Percentiles rank a stretch among this genome's conserved stretches.
Conservation (phyloP, 2,329 filamentous ascomycete genomes). For the Cladosporium sphaerospermum region DNA sequence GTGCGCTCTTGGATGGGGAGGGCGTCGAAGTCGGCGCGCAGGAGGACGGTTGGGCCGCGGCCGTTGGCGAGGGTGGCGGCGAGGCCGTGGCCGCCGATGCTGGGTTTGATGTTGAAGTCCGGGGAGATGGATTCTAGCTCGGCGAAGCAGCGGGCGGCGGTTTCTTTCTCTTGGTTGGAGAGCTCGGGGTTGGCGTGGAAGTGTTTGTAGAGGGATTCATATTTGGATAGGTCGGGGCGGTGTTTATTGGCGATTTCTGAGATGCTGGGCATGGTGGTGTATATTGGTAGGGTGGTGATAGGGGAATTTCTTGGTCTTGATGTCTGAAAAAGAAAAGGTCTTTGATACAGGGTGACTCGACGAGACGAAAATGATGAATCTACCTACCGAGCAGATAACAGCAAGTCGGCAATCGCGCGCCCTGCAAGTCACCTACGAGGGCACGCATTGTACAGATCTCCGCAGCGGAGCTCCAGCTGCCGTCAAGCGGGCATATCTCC, state of each 20-base stretch:
- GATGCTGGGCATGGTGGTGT: conserved; percentile 18
- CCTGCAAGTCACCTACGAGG: not conserved
- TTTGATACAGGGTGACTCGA: not conserved
- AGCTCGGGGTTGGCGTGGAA: conserved; percentile 56
- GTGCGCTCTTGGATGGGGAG: conserved; percentile 54
- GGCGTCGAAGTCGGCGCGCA: conserved; percentile 59
- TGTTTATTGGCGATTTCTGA: conserved; percentile 22
- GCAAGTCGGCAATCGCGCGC: not conserved
- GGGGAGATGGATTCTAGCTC: conserved; percentile 33
- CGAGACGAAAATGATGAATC: not conserved
- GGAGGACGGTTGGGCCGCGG: conserved; percentile 47
- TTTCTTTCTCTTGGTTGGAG: conserved; percentile 50
- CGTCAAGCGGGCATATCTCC: not conserved
- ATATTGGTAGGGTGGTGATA: too few relatives aligned
- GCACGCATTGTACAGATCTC: not conserved
- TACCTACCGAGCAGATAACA: conserved; percentile 5
- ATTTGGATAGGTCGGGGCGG: conserved; percentile 39
- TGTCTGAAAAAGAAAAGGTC: too few relatives aligned
- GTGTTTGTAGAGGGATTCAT: conserved; percentile 53
- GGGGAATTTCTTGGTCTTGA: too few relatives aligned
- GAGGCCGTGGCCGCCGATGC: conserved; percentile 55
- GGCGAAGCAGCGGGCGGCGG: conserved; percentile 42
- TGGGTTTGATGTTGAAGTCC: conserved; percentile 41
- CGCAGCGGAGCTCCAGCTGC: not conserved
- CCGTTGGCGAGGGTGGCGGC: conserved; percentile 53